These are phyloP conservation scores for Mucor velutinosus DNA, from an alignment of 371 early-diverging fungal species.

Conservation along the genomic window DNA sequence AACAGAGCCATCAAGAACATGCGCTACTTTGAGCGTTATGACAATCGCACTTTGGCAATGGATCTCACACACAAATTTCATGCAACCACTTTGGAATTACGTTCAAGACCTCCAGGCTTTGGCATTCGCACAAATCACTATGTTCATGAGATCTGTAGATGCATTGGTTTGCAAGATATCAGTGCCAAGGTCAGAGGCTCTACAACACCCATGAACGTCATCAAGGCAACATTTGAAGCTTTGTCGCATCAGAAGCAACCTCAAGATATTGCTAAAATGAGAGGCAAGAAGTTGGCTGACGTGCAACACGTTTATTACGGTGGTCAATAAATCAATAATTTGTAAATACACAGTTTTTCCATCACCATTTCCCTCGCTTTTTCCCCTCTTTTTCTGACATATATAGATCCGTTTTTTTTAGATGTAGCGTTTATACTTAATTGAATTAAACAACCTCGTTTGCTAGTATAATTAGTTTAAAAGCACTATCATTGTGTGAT, in stretches of 20 bases:
- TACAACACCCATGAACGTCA: conserved; percentile 95
- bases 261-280: conserved; percentile 82
- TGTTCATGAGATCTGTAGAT: conserved; percentile 95
- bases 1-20: conserved; percentile 87
- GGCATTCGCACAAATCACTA: conserved; percentile 91
- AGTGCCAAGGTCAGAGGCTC: conserved; percentile 92
- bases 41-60: conserved; percentile 91
- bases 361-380: background rate
- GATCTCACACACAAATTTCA: conserved; percentile 91
- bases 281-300: conserved; percentile 92
- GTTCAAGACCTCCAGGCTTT: conserved; percentile 93
- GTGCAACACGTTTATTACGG: conserved; percentile 84
- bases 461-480: background rate
- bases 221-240: conserved; percentile 96
- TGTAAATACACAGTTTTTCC: background rate
- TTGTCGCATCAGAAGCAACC: conserved; percentile 84
- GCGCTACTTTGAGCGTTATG: conserved; percentile 85
- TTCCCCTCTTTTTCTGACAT: background rate
- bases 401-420: background rate
- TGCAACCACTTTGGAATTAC: conserved; percentile 79
- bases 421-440: background rate
- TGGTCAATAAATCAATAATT: conserved; percentile 32
- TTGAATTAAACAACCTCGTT: background rate
- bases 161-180: conserved; percentile 92
- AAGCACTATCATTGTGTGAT: background rate